Evolutionary conservation across 2,329 filamentous ascomycete genomes (phyloP).

Genomic region (Talaromyces sp.): DNA sequence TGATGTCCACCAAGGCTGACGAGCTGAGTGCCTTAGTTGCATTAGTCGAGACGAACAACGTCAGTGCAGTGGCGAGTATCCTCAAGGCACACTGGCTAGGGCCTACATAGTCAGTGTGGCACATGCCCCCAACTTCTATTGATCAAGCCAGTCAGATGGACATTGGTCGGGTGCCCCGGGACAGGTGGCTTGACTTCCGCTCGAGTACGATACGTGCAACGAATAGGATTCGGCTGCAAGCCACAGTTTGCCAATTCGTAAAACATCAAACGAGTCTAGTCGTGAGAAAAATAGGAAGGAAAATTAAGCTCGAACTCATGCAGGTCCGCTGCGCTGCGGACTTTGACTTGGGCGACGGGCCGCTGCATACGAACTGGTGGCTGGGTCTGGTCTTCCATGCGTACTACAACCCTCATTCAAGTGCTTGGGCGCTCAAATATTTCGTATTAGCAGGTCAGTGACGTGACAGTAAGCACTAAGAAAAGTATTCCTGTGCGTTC

Average conservation of each 20-base stretch:
- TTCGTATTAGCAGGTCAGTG: not conserved
- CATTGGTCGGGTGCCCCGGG: not conserved
- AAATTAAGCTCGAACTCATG: not conserved
- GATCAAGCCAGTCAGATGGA: not conserved
- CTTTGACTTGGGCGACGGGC: not conserved
- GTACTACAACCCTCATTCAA: not conserved
- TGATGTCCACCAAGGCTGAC: not conserved
- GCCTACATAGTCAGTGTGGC: not conserved
- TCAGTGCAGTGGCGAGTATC: conserved; percentile 4
- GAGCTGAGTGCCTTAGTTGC: not conserved
- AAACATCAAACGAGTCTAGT: too few relatives aligned
- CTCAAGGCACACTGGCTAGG: not conserved
- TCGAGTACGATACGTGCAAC: not conserved
- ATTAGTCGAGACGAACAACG: not conserved
- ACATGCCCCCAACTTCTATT: not conserved
- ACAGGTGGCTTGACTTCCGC: not conserved
- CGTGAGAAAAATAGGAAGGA: not conserved
- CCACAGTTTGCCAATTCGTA: not conserved
- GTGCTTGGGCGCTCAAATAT: not conserved
- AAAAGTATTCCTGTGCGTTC: not conserved
- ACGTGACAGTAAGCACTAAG: not conserved
- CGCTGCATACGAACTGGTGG: not conserved
- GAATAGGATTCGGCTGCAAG: not conserved
- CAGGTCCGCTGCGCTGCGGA: not conserved
- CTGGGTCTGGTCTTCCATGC: not conserved